Evolutionary conservation across 2,329 filamentous ascomycete genomes (phyloP).

Genomic region (Neopestalotiopsis clavispora): DNA sequence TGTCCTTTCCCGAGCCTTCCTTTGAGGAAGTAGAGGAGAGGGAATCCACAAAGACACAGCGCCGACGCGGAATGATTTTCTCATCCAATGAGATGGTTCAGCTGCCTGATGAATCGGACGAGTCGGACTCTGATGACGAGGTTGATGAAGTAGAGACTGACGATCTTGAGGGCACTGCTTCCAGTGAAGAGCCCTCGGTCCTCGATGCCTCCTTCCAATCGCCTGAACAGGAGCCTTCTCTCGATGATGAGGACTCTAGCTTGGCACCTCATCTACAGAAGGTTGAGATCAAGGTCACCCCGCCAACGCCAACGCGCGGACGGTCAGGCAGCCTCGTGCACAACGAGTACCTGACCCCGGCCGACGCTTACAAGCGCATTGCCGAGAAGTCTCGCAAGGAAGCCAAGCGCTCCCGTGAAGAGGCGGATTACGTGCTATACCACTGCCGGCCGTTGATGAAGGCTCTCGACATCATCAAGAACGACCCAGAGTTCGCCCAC

Average conservation of each 20-base stretch:
- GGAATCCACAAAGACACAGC: background rate
- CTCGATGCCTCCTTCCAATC: background rate
- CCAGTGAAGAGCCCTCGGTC: background rate
- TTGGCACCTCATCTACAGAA: background rate
- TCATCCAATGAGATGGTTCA: background rate
- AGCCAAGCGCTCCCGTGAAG: background rate
- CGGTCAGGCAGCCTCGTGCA: background rate
- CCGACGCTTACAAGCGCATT: background rate
- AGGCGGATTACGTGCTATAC: background rate
- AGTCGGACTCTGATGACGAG: background rate
- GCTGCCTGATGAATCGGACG: background rate
- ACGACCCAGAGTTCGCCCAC: conserved; percentile 1
- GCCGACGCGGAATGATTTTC: conserved; percentile 2
- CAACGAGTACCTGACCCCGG: background rate
- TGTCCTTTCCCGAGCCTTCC: conserved; percentile 1
- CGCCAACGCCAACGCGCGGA: background rate
- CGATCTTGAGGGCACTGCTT: background rate
- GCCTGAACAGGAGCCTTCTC: background rate
- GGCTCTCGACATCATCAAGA: conserved; percentile 3
- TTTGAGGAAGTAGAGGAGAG: background rate
- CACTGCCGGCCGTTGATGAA: conserved; percentile 5
- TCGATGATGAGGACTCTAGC: background rate
- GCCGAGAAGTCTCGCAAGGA: conserved; percentile 2
- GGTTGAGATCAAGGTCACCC: conserved; percentile 2
- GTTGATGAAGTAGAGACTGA: background rate